Evolutionary conservation across 23 red algal genomes (phyloP), one percentile per base, ranked within the genome.

Genomic region (Gracilaria vermiculophylla): DNA sequence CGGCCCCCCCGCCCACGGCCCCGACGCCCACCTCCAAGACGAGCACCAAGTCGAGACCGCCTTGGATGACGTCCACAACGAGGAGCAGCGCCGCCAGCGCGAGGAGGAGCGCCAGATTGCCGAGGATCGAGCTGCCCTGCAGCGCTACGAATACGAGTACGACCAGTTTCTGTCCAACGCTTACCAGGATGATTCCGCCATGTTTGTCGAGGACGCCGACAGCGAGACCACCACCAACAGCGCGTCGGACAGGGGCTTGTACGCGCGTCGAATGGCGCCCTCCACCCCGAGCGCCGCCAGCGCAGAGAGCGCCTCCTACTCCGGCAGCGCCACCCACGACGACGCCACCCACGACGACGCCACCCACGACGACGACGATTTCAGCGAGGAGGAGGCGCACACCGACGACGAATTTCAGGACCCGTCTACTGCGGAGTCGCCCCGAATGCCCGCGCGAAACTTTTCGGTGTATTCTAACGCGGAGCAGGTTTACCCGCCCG

Each of bases 181-280:
- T 3, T 93, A 93, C 34, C 49, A 66, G 64, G 70, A 93, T 47
- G 89, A 93, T 43, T 78, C 77, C 12, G 54, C 60, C 21, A 71
- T 93, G 41, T 76, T 93, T 83, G 80, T 93, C 25, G 77, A 93
- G 25, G 89, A 93, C 55, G 89, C 58, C 31, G 77, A 75, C 70
- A 83, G 80, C 16, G 89, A 69, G 23, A 70, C 64, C 20, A 70
- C 64, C 37, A 60, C 55, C 55, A 81, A 53, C 11, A 66, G 78
- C 65, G 66, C 34, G 21, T 58, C 67, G 20, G 77, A 87, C 16
- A 5, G 67, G 2, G 67, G 83, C 39, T 28, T 85, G 55, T 85
- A 85, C 21, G 56, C 80, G 7, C 53, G 80, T 16, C 27, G 80
- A 42, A 85, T 85, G 32, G 42, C 80, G 9, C 80, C 35, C 0